These are phyloP conservation scores for Pseudogymnoascus sp. DNA, from an alignment of 2,329 filamentous ascomycete species.

Conservation along the genomic window DNA sequence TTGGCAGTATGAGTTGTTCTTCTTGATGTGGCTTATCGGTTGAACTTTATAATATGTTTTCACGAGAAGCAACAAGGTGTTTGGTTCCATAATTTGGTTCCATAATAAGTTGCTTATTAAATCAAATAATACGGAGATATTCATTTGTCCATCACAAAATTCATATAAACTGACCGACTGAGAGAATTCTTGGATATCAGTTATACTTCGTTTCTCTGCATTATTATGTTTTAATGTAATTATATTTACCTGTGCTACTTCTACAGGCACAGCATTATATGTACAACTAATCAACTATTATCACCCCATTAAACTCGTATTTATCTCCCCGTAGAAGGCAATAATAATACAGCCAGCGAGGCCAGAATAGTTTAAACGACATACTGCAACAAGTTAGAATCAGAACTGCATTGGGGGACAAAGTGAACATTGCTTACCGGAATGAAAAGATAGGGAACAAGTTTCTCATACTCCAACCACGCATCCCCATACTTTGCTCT, in stretches of 20 bases:
- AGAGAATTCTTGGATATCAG: neutral
- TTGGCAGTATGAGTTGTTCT: neutral
- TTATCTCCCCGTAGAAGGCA: neutral
- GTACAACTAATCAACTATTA: conserved; percentile 4
- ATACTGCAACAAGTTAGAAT: conserved; percentile 14
- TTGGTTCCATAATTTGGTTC: no score
- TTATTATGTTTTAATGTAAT: neutral
- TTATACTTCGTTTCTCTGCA: neutral
- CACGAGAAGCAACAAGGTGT: neutral
- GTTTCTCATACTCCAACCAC: conserved; percentile 74
- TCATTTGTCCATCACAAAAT: neutral
- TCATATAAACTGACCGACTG: neutral
- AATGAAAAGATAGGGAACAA: conserved; percentile 80
- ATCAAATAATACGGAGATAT: neutral
- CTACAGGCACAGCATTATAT: neutral
- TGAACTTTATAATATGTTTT: neutral
- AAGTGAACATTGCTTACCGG: conserved; percentile 44
- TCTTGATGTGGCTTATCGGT: neutral
- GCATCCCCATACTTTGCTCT: conserved; percentile 72
- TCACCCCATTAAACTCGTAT: neutral
- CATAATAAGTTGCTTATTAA: no score
- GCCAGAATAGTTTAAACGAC: conserved; percentile 7
- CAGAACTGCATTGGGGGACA: neutral
- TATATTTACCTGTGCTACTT: conserved; percentile 1
- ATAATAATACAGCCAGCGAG: neutral